Evolutionary conservation across 164 flowering plant genomes (phyloP).

Genomic region (grape (Vitis vinifera)): ASM3070453v1 NC_081817.1:29399501-29400000

Average conservation of each 20-base stretch:
- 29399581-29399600: conserved; percentile 31
- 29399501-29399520: conserved; percentile 16
- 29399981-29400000: conserved; percentile 38
- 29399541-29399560: conserved; percentile 35
- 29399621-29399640: conserved; percentile 24
- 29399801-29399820: conserved; percentile 42
- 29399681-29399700: conserved; percentile 11
- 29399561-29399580: conserved; percentile 34
- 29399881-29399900: background rate
- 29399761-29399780: conserved; percentile 32
- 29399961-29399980: conserved; percentile 29
- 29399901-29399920: background rate
- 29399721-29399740: background rate
- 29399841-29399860: background rate
- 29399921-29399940: too few species aligned
- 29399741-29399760: conserved; percentile 8
- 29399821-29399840: conserved; percentile 41
- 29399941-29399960: conserved; percentile 30
- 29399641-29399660: conserved; percentile 31
- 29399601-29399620: conserved; percentile 32
- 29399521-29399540: conserved; percentile 26
- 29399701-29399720: too few species aligned
- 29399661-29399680: conserved; percentile 30
- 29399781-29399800: conserved; percentile 30
- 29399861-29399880: background rate